Evolutionary conservation across 2,329 filamentous ascomycete genomes (phyloP).

Genomic region (Trichoderma citrinoviride): DNA sequence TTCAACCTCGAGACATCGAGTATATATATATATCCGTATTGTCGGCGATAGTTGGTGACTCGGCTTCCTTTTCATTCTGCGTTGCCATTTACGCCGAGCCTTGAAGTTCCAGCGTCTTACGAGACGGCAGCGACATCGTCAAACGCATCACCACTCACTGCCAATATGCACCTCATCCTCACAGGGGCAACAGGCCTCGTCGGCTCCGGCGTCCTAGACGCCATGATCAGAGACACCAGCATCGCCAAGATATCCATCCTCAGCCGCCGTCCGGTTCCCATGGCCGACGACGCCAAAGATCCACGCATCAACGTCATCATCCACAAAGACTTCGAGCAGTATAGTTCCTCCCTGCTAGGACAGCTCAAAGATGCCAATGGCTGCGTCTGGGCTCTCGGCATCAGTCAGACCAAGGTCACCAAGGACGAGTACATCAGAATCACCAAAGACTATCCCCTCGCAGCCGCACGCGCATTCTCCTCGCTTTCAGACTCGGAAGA

Average conservation of each 20-base stretch:
- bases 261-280: neutral
- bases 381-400: slow-evolving; percentile 46
- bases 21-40: neutral
- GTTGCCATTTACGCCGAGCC: neutral
- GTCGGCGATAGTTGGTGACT: neutral
- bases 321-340: neutral
- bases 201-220: neutral
- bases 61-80: no score
- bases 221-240: neutral
- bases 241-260: neutral
- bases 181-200: neutral
- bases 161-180: neutral
- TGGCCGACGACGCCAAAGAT: neutral
- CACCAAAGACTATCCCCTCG: slow-evolving; percentile 63
- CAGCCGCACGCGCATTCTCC: slow-evolving; percentile 38
- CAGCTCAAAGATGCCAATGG: neutral
- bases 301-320: neutral
- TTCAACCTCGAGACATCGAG: neutral
- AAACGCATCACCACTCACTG: neutral
- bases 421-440: slow-evolving; percentile 68
- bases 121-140: neutral
- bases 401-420: slow-evolving; percentile 56
- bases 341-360: neutral
- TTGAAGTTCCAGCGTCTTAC: neutral
- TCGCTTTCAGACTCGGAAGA: neutral